phyloP scores from a whole-genome alignment of 352 stramenopile genomes.

The Pythium coloratum region DNA sequence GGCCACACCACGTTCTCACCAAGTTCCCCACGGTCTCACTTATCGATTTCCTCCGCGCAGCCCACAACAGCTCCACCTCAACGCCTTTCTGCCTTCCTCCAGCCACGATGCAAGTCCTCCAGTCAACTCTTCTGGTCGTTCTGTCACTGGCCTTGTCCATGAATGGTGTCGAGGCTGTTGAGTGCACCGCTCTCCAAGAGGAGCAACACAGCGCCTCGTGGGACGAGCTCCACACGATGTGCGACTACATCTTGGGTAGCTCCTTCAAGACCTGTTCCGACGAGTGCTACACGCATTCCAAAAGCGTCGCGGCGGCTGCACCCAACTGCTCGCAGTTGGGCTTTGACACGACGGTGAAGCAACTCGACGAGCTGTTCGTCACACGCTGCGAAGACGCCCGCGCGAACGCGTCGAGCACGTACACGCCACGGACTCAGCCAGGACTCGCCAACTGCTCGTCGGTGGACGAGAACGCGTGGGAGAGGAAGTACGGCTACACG shows the following conservation, averaged over 20 bases:
- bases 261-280: not conserved
- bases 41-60: not conserved
- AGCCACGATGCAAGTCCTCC: not conserved
- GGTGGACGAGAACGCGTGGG: not conserved
- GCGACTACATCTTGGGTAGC: not conserved
- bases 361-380: not conserved
- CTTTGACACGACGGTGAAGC: not conserved
- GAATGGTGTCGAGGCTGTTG: too few relatives aligned
- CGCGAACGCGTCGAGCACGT: not conserved
- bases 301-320: not conserved
- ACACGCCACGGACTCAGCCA: not conserved
- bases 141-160: not conserved
- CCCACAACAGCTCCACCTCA: not conserved
- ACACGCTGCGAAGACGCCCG: not conserved
- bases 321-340: not conserved
- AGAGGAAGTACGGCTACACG: not conserved
- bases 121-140: not conserved
- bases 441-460: not conserved
- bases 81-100: not conserved
- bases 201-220: not conserved
- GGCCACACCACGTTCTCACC: too few relatives aligned
- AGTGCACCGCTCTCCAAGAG: not conserved
- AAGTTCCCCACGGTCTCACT: not conserved
- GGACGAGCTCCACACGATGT: not conserved
- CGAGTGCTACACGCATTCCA: not conserved